Conservation (phyloP, 768 basidiomycete genomes). For the Termitomyces eurrhizus region DNA sequence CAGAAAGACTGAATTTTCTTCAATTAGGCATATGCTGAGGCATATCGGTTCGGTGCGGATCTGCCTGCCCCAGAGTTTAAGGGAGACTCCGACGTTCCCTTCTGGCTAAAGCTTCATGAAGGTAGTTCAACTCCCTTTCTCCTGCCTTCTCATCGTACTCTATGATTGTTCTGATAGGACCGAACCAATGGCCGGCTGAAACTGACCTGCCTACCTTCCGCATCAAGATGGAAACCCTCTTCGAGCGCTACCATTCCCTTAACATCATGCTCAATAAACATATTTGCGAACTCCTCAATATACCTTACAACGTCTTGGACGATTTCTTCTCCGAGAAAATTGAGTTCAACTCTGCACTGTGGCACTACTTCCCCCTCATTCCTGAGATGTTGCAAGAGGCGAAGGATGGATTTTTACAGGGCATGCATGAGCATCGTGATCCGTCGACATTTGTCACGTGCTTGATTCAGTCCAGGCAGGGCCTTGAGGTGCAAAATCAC, state of each 20-base stretch:
- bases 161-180: conserved; percentile 16
- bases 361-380: conserved; percentile 26
- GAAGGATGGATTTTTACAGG: conserved; percentile 24
- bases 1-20: background rate
- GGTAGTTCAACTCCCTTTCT: conserved; percentile 13
- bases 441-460: conserved; percentile 28
- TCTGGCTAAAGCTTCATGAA: conserved; percentile 27
- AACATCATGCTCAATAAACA: conserved; percentile 27
- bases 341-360: conserved; percentile 27
- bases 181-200: conserved; percentile 27
- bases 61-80: conserved; percentile 17
- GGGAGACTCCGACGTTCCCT: conserved; percentile 18
- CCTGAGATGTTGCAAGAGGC: conserved; percentile 17
- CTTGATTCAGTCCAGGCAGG: conserved; percentile 25
- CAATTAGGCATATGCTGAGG: conserved; percentile 25
- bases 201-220: conserved; percentile 24
- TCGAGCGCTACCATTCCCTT: conserved; percentile 21
- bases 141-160: background rate
- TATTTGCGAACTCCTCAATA: conserved; percentile 22
- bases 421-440: conserved; percentile 30
- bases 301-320: conserved; percentile 17
- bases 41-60: conserved; percentile 25
- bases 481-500: conserved; percentile 27
- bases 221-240: conserved; percentile 21
- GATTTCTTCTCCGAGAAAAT: conserved; percentile 22